These are phyloP conservation scores for Chenopodium suecicum DNA, from an alignment of 148 eudicot genomes.

Conservation along the genomic window DNA sequence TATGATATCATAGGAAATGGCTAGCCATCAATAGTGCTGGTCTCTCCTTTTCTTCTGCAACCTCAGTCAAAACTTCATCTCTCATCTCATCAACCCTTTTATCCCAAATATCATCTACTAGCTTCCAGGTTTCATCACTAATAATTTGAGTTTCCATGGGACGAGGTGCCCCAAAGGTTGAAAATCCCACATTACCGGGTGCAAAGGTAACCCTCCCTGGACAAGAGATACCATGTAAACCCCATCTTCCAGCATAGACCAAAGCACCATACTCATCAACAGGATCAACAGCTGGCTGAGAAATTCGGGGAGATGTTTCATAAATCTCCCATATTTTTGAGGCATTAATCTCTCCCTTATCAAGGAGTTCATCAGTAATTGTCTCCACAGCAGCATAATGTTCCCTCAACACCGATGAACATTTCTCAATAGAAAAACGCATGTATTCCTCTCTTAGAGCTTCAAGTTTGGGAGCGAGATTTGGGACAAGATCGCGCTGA, in stretches of 20 bases:
- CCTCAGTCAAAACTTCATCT: slow-evolving; percentile 46
- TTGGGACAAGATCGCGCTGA: slow-evolving; percentile 73
- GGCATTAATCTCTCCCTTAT: slow-evolving; percentile 68
- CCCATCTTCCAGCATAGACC: slow-evolving; percentile 88
- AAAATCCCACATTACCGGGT: slow-evolving; percentile 84
- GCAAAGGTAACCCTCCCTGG: slow-evolving; percentile 95
- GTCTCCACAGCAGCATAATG: slow-evolving; percentile 67
- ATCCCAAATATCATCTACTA: slow-evolving; percentile 73
- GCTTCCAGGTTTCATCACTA: slow-evolving; percentile 81
- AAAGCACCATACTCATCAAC: slow-evolving; percentile 81
- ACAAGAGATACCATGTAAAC: slow-evolving; percentile 69
- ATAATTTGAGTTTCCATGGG: slow-evolving; percentile 85
- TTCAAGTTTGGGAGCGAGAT: slow-evolving; percentile 84
- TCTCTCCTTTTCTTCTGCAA: slow-evolving; percentile 57
- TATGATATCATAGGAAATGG: slow-evolving; percentile 57
- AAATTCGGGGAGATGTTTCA: slow-evolving; percentile 50
- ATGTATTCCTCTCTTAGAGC: slow-evolving; percentile 89
- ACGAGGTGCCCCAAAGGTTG: slow-evolving; percentile 91
- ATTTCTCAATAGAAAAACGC: slow-evolving; percentile 76
- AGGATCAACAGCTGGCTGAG: slow-evolving; percentile 64
- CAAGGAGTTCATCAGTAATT: slow-evolving; percentile 77
- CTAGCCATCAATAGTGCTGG: slow-evolving; percentile 72
- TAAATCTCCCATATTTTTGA: slow-evolving; percentile 76
- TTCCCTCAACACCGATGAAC: slow-evolving; percentile 64
- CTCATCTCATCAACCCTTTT: slow-evolving; percentile 60